A percentile compares a stretch with the other conserved stretches of the same genome.
Evolutionary conservation across 192 early-diverging fungal species (phyloP).

Genomic region (Phycomyces nitens): DNA sequence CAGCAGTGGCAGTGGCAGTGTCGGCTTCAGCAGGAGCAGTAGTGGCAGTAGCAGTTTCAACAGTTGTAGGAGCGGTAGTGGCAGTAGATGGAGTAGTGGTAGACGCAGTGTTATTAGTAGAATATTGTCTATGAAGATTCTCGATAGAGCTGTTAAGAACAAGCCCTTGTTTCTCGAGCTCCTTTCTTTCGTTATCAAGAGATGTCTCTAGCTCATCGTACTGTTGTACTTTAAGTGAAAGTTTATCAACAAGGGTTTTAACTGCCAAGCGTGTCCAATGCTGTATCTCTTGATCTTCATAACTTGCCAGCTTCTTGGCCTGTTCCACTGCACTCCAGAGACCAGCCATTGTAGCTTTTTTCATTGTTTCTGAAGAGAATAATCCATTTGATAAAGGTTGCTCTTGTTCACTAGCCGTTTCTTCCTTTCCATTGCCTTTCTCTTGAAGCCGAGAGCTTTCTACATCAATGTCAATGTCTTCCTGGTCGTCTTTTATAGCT

Average conservation of each 20-base stretch:
- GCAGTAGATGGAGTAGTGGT: neutral
- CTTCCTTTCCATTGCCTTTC: slow-evolving; percentile 27
- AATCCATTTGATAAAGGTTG: slow-evolving; percentile 4
- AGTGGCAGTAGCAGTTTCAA: too few relatives aligned
- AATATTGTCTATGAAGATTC: neutral
- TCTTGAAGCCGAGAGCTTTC: slow-evolving; percentile 5
- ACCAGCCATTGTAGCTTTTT: slow-evolving; percentile 74
- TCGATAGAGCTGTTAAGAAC: slow-evolving; percentile 22
- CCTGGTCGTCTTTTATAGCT: neutral
- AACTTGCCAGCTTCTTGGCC: slow-evolving; percentile 70
- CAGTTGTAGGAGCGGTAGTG: too few relatives aligned
- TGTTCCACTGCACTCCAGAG: slow-evolving; percentile 87
- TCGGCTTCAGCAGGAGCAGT: too few relatives aligned
- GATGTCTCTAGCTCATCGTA: slow-evolving; percentile 86
- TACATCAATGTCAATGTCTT: slow-evolving; percentile 7
- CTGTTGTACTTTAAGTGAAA: slow-evolving; percentile 88
- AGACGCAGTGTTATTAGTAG: neutral
- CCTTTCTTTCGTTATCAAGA: slow-evolving; percentile 81
- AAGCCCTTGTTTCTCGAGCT: slow-evolving; percentile 62
- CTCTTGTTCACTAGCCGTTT: slow-evolving; percentile 7
- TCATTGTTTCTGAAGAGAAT: slow-evolving; percentile 46
- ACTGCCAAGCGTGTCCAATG: slow-evolving; percentile 77
- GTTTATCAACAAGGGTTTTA: slow-evolving; percentile 80
- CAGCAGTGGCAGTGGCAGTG: too few relatives aligned
- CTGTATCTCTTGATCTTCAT: slow-evolving; percentile 86